Percentiles rank a stretch among this genome's conserved stretches.
Evolutionary conservation across 1,284 basidiomycete species (phyloP).

Genomic region (Coniferiporia weirii): DNA sequence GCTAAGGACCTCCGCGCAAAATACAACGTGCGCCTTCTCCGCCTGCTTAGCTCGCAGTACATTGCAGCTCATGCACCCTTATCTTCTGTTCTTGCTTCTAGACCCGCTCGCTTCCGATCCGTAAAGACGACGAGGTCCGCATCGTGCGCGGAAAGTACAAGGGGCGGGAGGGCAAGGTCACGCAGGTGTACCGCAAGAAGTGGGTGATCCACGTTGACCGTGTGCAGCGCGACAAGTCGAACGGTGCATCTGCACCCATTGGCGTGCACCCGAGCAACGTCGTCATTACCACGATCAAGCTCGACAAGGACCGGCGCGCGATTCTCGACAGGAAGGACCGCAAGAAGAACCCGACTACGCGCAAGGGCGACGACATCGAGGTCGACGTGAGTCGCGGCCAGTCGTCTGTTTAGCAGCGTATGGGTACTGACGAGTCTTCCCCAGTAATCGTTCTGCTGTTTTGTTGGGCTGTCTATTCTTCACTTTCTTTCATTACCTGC

Average conservation of each 20-base stretch:
- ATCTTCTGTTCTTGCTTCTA: constrained; percentile 29
- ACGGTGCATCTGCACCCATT: constrained; percentile 90
- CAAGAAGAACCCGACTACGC: not conserved
- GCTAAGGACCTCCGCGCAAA: constrained; percentile 93
- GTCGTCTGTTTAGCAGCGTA: too few species aligned
- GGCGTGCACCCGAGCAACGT: constrained; percentile 98
- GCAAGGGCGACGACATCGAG: not conserved
- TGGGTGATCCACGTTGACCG: constrained; percentile 99
- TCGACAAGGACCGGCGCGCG: constrained; percentile 54
- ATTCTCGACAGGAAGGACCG: constrained; percentile 47
- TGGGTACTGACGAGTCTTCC: not conserved
- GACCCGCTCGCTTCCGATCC: constrained; percentile 91
- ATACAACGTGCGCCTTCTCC: constrained; percentile 71
- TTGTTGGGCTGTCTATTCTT: not conserved
- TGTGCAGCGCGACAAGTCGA: constrained; percentile 96
- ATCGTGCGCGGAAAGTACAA: constrained; percentile 97
- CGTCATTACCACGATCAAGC: constrained; percentile 88
- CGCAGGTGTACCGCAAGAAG: constrained; percentile 99
- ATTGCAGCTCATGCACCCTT: constrained; percentile 8
- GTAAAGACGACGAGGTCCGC: constrained; percentile 98
- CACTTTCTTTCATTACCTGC: not conserved
- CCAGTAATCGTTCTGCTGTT: constrained; percentile 1
- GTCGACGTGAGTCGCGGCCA: not conserved
- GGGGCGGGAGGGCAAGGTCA: constrained; percentile 97
- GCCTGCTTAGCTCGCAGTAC: not conserved